These are phyloP conservation scores for Fusarium humuli DNA, from an alignment of 2,329 filamentous ascomycete species.

Conservation along the genomic window DNA sequence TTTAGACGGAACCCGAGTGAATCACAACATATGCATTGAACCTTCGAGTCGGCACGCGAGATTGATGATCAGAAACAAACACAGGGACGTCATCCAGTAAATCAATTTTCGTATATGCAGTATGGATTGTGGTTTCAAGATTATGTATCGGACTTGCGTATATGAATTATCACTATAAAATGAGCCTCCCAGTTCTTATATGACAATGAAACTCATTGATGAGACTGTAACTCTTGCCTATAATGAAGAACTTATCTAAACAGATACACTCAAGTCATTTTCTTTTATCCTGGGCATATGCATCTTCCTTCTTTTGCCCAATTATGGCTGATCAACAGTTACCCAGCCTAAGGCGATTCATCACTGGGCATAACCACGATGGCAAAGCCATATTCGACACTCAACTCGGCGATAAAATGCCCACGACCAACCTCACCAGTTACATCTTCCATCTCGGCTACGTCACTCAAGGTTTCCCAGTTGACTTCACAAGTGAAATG, in stretches of 20 bases:
- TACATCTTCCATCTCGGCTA: slow-evolving; percentile 41
- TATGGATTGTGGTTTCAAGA: not conserved
- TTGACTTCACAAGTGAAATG: slow-evolving; percentile 23
- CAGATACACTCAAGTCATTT: not conserved
- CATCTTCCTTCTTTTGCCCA: not conserved
- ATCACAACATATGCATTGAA: not conserved
- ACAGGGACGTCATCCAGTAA: not conserved
- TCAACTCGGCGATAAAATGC: slow-evolving; percentile 23
- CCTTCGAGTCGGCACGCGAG: not conserved
- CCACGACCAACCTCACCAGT: slow-evolving; percentile 8
- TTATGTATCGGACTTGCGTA: not conserved
- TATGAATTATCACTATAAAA: not conserved
- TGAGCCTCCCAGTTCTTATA: not conserved
- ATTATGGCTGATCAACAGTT: slow-evolving; percentile 28
- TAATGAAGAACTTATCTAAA: not conserved
- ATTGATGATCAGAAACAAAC: not conserved
- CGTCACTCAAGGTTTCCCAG: slow-evolving; percentile 23
- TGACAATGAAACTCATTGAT: not conserved
- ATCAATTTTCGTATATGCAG: not conserved
- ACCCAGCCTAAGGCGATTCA: slow-evolving; percentile 32
- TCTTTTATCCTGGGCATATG: not conserved
- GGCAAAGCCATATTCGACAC: slow-evolving; percentile 40
- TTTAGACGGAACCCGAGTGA: not conserved
- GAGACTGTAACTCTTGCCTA: not conserved
- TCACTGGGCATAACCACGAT: slow-evolving; percentile 36